Conservation (phyloP, 1,139 yeast species). For the Yamadazyma spencermartinsiae region DNA sequence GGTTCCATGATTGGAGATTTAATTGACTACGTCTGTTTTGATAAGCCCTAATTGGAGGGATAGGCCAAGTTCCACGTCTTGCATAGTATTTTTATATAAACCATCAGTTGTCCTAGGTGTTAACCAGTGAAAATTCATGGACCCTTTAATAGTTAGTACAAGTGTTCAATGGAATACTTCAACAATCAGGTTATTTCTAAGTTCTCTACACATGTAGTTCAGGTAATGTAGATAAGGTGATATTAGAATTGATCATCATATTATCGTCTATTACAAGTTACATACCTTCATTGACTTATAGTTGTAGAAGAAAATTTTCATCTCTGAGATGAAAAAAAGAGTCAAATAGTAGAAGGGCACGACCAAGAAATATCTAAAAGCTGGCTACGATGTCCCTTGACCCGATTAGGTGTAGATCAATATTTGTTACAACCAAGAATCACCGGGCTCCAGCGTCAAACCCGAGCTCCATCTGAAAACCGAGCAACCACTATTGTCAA, state of each 20-base stretch:
- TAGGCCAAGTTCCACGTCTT: too few species aligned
- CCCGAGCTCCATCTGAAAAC: too few species aligned
- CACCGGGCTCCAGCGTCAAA: too few species aligned
- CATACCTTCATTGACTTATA: conserved; percentile 2
- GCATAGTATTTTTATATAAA: too few species aligned
- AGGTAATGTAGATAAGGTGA: conserved; percentile 21
- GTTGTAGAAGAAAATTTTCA: background rate
- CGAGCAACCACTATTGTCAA: too few species aligned
- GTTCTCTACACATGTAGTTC: conserved; percentile 11
- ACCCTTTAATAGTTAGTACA: background rate
- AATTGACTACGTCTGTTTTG: too few species aligned
- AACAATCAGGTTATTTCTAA: conserved; percentile 2
- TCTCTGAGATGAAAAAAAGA: background rate
- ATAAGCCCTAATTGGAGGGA: too few species aligned
- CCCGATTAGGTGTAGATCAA: background rate
- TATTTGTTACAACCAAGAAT: too few species aligned
- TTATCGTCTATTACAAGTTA: background rate
- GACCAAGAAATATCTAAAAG: background rate
- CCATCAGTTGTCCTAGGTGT: too few species aligned
- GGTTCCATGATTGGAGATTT: too few species aligned
- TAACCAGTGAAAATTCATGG: too few species aligned
- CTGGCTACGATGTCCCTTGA: background rate
- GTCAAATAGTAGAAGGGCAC: background rate
- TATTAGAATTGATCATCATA: conserved; percentile 4
- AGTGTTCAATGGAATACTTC: background rate